Evolutionary conservation across 129 eudicot species (phyloP).

Genomic region (sunflower (Helianthus annuus)): HanXRQr2.0-SUNRISE NC_035442.2:148464049-148464548

Average conservation of each 20-base stretch:
- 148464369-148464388: constrained; percentile 21
- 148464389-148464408: constrained; percentile 33
- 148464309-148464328: no score
- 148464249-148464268: constrained; percentile 79
- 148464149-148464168: constrained; percentile 47
- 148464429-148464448: constrained; percentile 16
- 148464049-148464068: no score
- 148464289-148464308: constrained; percentile 11
- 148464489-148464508: constrained; percentile 47
- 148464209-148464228: constrained; percentile 44
- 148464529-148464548: constrained; percentile 49
- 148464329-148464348: constrained; percentile 15
- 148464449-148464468: constrained; percentile 25
- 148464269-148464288: constrained; percentile 44
- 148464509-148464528: constrained; percentile 44
- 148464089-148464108: neutral
- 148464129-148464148: neutral
- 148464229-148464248: constrained; percentile 59
- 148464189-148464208: constrained; percentile 68
- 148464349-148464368: constrained; percentile 18
- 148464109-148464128: neutral
- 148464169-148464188: constrained; percentile 68
- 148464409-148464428: constrained; percentile 18
- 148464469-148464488: constrained; percentile 51
- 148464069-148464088: neutral